A percentile compares a stretch with the other conserved stretches of the same genome.
Evolutionary conservation across 352 stramenopile genomes (phyloP).

Genomic region (Phytophthora macrochlamydospora): DNA sequence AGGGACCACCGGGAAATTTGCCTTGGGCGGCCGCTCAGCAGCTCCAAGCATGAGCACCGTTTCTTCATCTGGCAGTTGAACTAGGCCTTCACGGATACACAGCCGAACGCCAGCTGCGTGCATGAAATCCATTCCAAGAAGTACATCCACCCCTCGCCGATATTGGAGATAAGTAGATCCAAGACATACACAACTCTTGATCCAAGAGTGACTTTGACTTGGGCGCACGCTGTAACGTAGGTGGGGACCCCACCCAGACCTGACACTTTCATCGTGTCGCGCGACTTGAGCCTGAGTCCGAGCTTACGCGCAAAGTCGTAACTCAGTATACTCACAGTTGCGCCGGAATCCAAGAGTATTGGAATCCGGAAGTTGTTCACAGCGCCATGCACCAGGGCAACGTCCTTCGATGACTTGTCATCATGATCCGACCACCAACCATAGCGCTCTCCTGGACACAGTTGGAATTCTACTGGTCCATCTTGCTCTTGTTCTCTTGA

Average conservation of each 20-base stretch:
- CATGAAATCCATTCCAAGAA: constrained; percentile 42
- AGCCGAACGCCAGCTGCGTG: constrained; percentile 17
- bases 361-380: background rate
- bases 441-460: too few species aligned
- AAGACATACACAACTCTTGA: constrained; percentile 18
- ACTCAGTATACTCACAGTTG: constrained; percentile 27
- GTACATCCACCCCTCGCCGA: constrained; percentile 30
- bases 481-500: too few species aligned
- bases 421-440: too few species aligned
- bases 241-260: constrained; percentile 22
- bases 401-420: too few species aligned
- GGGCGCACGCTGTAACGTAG: constrained; percentile 9
- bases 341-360: constrained; percentile 20
- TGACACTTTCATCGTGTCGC: background rate
- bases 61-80: background rate
- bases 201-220: constrained; percentile 33
- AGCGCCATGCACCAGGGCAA: too few species aligned
- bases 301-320: constrained; percentile 25
- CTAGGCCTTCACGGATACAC: constrained; percentile 6
- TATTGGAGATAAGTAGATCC: constrained; percentile 23
- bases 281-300: constrained; percentile 3
- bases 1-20: too few species aligned
- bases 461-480: too few species aligned
- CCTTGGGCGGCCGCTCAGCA: background rate
- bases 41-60: background rate